Evolutionary conservation across 345 rosid genomes (phyloP).

Genomic region (Jatropha curcas): DNA sequence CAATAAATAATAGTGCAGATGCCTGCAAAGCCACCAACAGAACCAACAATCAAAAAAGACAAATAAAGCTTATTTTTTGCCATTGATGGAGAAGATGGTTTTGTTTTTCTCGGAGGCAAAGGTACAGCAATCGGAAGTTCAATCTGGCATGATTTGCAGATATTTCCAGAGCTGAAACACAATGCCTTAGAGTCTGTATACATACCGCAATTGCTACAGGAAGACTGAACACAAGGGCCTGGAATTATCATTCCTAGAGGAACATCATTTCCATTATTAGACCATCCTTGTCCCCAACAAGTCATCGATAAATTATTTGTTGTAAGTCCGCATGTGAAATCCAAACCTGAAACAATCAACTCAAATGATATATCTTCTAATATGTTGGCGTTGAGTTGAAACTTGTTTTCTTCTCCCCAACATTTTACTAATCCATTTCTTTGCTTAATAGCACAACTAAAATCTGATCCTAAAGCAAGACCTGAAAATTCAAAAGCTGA

Average conservation of each 20-base stretch:
- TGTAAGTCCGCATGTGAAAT: conserved; percentile 53
- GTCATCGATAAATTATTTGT: conserved; percentile 43
- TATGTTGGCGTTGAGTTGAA: conserved; percentile 13
- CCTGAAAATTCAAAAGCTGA: conserved; percentile 47
- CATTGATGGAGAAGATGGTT: conserved; percentile 21
- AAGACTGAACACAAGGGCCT: conserved; percentile 52
- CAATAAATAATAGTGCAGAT: conserved; percentile 40
- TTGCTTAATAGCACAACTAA: conserved; percentile 43
- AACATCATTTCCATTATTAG: conserved; percentile 20
- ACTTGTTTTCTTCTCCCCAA: conserved; percentile 46
- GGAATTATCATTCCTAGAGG: conserved; percentile 47
- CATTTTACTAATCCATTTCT: conserved; percentile 47
- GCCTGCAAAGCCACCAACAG: conserved; percentile 48
- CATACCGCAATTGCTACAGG: conserved; percentile 44
- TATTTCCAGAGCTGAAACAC: conserved; percentile 51
- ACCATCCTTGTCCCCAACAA: conserved; percentile 61
- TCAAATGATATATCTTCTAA: conserved; percentile 39
- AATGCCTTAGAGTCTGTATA: conserved; percentile 47
- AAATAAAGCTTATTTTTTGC: conserved; percentile 32
- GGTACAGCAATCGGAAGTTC: conserved; percentile 51
- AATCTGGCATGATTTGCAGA: conserved; percentile 51
- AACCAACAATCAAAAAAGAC: conserved; percentile 43
- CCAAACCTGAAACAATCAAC: conserved; percentile 46
- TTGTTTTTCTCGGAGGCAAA: conserved; percentile 28
- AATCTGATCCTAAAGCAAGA: conserved; percentile 42